A percentile compares a stretch with the other conserved stretches of the same genome.
phyloP scores from a whole-genome alignment of 2,329 filamentous ascomycete genomes.

The Talaromyces piceae region DNA sequence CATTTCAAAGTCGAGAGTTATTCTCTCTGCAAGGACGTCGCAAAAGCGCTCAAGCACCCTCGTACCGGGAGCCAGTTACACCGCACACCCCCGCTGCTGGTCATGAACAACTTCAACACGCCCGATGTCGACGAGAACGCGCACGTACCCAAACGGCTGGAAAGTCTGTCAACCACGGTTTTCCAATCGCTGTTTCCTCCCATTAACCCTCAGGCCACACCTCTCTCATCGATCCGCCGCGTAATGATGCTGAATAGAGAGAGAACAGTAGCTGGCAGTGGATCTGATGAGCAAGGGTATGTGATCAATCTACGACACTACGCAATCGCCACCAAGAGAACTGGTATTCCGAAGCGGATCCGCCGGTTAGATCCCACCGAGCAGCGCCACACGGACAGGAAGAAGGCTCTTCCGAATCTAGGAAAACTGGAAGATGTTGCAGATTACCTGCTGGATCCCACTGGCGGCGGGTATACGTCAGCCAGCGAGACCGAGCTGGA shows the following conservation, averaged over 20 bases:
- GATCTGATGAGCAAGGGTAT: constrained; percentile 57
- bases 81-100: constrained; percentile 75
- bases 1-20: constrained; percentile 95
- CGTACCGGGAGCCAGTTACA: constrained; percentile 79
- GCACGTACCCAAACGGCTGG: constrained; percentile 84
- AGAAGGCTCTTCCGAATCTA: constrained; percentile 75
- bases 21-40: constrained; percentile 84
- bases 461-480: constrained; percentile 77
- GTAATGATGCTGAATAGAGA: constrained; percentile 88
- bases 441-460: constrained; percentile 81
- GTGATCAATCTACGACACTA: constrained; percentile 87
- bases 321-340: constrained; percentile 82
- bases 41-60: constrained; percentile 74
- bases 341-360: constrained; percentile 76
- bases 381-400: constrained; percentile 61
- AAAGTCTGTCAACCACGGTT: constrained; percentile 83
- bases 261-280: constrained; percentile 26
- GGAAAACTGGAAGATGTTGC: constrained; percentile 87
- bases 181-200: constrained; percentile 96
- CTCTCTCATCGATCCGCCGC: constrained; percentile 83
- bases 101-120: constrained; percentile 95
- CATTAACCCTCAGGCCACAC: constrained; percentile 85
- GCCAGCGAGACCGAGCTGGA: constrained; percentile 90
- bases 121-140: constrained; percentile 49
- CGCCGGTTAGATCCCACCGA: constrained; percentile 79